Conservation (phyloP, 2,329 filamentous ascomycete genomes). For the Stagonosporopsis rhizophila region DNA sequence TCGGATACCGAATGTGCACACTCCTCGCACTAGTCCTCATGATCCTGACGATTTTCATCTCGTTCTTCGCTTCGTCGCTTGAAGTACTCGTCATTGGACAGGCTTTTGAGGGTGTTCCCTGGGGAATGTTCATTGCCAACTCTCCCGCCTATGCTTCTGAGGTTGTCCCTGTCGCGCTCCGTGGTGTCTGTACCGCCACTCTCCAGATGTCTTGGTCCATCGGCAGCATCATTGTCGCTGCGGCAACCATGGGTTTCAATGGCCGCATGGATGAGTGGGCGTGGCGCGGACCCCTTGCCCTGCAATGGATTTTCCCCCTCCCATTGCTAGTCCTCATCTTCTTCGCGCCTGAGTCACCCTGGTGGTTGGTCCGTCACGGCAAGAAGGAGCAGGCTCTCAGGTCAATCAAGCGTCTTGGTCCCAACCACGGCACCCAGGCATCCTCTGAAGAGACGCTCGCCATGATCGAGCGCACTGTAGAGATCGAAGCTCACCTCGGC, state of each 20-base stretch:
- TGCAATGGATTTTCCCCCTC: constrained; percentile 54
- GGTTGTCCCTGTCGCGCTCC: constrained; percentile 65
- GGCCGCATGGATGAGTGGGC: constrained; percentile 32
- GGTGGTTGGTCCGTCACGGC: constrained; percentile 53
- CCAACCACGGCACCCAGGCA: constrained; percentile 44
- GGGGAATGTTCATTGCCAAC: constrained; percentile 70
- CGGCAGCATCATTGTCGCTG: constrained; percentile 66
- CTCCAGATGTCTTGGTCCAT: constrained; percentile 71
- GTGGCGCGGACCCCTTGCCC: constrained; percentile 34
- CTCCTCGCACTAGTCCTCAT: constrained; percentile 61
- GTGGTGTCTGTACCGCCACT: constrained; percentile 66
- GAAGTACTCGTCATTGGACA: constrained; percentile 60
- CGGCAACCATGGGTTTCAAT: constrained; percentile 62
- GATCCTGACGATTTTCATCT: constrained; percentile 66
- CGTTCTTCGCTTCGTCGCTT: constrained; percentile 61
- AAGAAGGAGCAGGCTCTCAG: constrained; percentile 51
- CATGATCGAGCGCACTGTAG: constrained; percentile 65
- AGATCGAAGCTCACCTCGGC: constrained; percentile 57
- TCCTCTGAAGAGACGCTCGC: constrained; percentile 57
- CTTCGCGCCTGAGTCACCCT: constrained; percentile 51
- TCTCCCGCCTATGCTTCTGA: constrained; percentile 67
- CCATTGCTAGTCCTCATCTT: constrained; percentile 54
- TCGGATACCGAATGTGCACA: constrained; percentile 66
- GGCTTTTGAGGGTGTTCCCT: constrained; percentile 66
- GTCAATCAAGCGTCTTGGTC: constrained; percentile 60